These are phyloP conservation scores for Populus hybrid DNA, from an alignment of 441 rosid species.

Conservation along the genomic window DNA sequence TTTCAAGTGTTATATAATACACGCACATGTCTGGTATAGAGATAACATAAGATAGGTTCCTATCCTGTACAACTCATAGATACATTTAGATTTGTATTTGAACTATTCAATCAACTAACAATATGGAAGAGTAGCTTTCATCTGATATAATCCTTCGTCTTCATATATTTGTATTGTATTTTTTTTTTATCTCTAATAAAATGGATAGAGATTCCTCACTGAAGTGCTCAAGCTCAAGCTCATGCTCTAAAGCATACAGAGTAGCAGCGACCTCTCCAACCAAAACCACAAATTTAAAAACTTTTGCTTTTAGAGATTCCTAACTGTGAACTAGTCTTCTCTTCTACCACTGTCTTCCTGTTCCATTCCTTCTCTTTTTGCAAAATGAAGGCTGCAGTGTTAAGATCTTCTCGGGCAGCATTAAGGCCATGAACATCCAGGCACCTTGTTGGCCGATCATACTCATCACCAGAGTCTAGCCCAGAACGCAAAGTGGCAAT, in stretches of 20 bases:
- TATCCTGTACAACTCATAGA: too few species aligned
- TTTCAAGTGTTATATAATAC: too few species aligned
- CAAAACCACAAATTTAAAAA: background rate
- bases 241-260: background rate
- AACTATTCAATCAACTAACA: too few species aligned
- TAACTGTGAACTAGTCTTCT: background rate
- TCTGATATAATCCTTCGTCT: too few species aligned
- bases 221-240: background rate
- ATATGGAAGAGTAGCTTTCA: too few species aligned
- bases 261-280: background rate
- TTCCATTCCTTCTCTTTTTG: background rate
- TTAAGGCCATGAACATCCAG: background rate
- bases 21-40: too few species aligned
- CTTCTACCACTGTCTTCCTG: background rate
- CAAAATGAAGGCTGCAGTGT: background rate
- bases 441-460: background rate
- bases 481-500: slow-evolving; percentile 74
- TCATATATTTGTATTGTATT: too few species aligned
- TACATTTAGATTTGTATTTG: too few species aligned
- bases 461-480: slow-evolving; percentile 15
- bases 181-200: too few species aligned
- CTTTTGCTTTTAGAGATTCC: background rate
- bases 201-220: too few species aligned
- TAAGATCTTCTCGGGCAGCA: background rate
- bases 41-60: too few species aligned